Evolutionary conservation across 2,329 filamentous ascomycete species (phyloP).

Genomic region (Podosphaera leucotricha): DNA sequence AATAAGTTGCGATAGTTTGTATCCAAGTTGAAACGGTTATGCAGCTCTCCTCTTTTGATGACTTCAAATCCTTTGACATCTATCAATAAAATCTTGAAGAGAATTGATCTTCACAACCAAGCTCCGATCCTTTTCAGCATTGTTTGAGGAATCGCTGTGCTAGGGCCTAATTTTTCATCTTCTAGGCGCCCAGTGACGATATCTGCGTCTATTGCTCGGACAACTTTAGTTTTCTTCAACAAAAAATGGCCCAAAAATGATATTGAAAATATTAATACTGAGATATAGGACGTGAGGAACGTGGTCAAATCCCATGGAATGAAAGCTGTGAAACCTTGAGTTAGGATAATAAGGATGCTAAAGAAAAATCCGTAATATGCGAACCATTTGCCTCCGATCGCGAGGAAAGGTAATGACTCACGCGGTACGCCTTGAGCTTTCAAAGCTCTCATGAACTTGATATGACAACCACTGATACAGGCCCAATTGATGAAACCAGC

Average conservation of each 20-base stretch:
- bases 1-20: too few relatives aligned
- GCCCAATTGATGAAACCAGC: conserved; percentile 50
- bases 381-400: conserved; percentile 37
- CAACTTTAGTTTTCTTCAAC: conserved; percentile 16
- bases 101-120: conserved; percentile 4
- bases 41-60: too few relatives aligned
- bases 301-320: conserved; percentile 34
- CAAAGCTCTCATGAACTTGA: conserved; percentile 40
- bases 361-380: conserved; percentile 43
- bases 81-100: too few relatives aligned
- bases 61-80: too few relatives aligned
- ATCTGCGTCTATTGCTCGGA: conserved; percentile 20
- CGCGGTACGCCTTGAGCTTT: conserved; percentile 31
- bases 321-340: conserved; percentile 46
- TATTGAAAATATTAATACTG: conserved; percentile 36
- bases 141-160: conserved; percentile 12
- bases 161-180: conserved; percentile 18
- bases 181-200: conserved; percentile 19
- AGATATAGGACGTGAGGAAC: conserved; percentile 43
- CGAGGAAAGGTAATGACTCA: conserved; percentile 32
- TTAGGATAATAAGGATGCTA: conserved; percentile 38
- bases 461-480: conserved; percentile 38
- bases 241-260: conserved; percentile 37
- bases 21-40: too few relatives aligned
- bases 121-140: conserved; percentile 10